A percentile compares a stretch with the other conserved stretches of the same genome.
Conservation (phyloP, 805 yeast genomes). For the Wickerhamomyces queroliae region DNA sequence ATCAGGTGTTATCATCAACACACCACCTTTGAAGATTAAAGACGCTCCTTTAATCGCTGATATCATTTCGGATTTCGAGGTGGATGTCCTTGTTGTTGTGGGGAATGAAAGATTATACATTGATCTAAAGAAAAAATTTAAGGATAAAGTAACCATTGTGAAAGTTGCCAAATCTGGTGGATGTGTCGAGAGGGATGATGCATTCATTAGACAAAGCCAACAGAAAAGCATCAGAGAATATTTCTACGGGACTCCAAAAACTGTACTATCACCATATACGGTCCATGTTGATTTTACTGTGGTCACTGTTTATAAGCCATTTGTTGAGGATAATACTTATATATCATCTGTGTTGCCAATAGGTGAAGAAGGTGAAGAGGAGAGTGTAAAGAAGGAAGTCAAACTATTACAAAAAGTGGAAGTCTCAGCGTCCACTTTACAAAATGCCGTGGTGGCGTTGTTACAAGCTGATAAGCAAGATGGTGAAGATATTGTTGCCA, state of each 20-base stretch:
- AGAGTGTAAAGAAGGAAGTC: slow-evolving; percentile 20
- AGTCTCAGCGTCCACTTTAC: slow-evolving; percentile 49
- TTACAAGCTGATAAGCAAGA: slow-evolving; percentile 44
- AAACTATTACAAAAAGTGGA: slow-evolving; percentile 29
- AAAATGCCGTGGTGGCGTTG: slow-evolving; percentile 71
- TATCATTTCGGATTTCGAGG: slow-evolving; percentile 51
- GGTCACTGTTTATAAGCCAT: slow-evolving; percentile 57
- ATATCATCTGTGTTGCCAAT: slow-evolving; percentile 21
- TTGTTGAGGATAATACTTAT: slow-evolving; percentile 6
- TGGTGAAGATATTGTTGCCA: slow-evolving; percentile 38
- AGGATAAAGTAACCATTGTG: slow-evolving; percentile 33
- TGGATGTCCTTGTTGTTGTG: slow-evolving; percentile 59
- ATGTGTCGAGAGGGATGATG: slow-evolving; percentile 66
- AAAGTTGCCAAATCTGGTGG: slow-evolving; percentile 74
- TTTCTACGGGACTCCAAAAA: slow-evolving; percentile 71
- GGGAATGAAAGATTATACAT: slow-evolving; percentile 68
- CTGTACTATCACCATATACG: slow-evolving; percentile 79
- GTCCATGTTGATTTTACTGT: slow-evolving; percentile 64
- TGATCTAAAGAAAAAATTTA: slow-evolving; percentile 51
- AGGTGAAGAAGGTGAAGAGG: slow-evolving; percentile 23
- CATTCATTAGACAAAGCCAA: slow-evolving; percentile 63
- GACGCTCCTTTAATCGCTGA: slow-evolving; percentile 47
- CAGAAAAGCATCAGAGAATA: slow-evolving; percentile 78
- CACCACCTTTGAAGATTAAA: slow-evolving; percentile 56
- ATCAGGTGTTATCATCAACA: slow-evolving; percentile 67